Evolutionary conservation across 225 moss, liverwort and hornwort genomes (phyloP).

Genomic region (Physcomitrium patens): DNA sequence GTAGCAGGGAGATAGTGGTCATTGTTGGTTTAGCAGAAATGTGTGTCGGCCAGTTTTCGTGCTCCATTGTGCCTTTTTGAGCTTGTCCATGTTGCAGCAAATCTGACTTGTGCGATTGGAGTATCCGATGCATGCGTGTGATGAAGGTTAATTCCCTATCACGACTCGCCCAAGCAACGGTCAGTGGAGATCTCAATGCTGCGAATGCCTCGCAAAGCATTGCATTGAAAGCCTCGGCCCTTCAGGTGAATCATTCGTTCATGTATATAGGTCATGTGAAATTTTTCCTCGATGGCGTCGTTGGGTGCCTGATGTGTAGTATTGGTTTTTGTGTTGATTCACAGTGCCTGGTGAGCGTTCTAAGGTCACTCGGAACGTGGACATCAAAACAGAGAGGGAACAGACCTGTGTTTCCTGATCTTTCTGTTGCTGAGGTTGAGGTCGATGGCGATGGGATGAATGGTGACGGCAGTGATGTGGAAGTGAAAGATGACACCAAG

Average conservation of each 20-base stretch:
- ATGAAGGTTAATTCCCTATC: constrained; percentile 78
- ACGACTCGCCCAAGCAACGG: constrained; percentile 75
- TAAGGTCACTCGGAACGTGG: constrained; percentile 71
- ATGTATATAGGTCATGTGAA: background rate
- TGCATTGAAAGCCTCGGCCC: constrained; percentile 60
- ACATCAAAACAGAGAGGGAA: constrained; percentile 68
- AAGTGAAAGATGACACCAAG: constrained; percentile 62
- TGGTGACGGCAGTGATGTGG: constrained; percentile 50
- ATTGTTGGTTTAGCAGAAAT: background rate
- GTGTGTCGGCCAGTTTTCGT: background rate
- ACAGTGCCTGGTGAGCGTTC: constrained; percentile 81
- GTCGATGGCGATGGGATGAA: constrained; percentile 13
- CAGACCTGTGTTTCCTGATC: constrained; percentile 40
- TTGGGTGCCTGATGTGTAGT: background rate
- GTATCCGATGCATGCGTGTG: constrained; percentile 11
- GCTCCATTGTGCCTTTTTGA: background rate
- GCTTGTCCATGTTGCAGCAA: background rate
- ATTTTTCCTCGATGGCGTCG: background rate
- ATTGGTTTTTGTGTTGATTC: background rate
- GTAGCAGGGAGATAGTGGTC: background rate
- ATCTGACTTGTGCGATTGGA: constrained; percentile 7
- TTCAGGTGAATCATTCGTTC: constrained; percentile 54
- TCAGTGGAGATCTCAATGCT: constrained; percentile 60
- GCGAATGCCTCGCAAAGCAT: constrained; percentile 52
- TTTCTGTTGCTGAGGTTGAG: constrained; percentile 28